phyloP scores from a whole-genome alignment of 331 rosid genomes.

The Telfairia occidentalis region DNA sequence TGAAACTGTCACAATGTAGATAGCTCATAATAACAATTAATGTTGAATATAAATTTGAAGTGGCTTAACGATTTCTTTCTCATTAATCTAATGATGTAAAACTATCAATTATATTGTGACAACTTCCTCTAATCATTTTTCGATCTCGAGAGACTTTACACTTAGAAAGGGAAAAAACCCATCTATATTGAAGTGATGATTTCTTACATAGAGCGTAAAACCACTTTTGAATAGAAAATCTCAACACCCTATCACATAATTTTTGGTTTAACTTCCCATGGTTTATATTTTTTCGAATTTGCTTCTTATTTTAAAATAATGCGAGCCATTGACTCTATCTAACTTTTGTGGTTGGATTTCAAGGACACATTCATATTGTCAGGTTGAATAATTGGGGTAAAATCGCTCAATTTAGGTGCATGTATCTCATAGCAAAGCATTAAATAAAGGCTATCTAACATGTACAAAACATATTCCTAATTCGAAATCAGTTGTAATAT shows the following conservation, averaged over 20 bases:
- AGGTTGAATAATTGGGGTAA: neutral
- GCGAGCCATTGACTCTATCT: neutral
- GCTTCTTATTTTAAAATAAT: neutral
- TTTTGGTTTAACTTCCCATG: neutral
- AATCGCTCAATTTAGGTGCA: neutral
- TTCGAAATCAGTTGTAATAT: neutral
- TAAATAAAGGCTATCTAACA: neutral
- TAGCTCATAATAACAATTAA: no score
- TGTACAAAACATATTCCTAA: neutral
- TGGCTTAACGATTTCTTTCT: no score
- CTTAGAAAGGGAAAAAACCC: neutral
- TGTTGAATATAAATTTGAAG: no score
- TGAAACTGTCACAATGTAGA: no score
- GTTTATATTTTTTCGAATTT: neutral
- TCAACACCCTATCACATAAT: neutral
- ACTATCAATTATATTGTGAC: no score
- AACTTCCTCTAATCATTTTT: no score
- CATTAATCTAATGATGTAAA: no score
- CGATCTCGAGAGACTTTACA: neutral
- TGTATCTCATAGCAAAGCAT: neutral
- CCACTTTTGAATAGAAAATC: neutral
- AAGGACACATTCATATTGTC: neutral
- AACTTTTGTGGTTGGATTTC: neutral
- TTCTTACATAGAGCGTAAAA: neutral
- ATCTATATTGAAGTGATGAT: neutral